Conservation (phyloP, 2,329 filamentous ascomycete genomes). For the Hypoxylon sp. region DNA sequence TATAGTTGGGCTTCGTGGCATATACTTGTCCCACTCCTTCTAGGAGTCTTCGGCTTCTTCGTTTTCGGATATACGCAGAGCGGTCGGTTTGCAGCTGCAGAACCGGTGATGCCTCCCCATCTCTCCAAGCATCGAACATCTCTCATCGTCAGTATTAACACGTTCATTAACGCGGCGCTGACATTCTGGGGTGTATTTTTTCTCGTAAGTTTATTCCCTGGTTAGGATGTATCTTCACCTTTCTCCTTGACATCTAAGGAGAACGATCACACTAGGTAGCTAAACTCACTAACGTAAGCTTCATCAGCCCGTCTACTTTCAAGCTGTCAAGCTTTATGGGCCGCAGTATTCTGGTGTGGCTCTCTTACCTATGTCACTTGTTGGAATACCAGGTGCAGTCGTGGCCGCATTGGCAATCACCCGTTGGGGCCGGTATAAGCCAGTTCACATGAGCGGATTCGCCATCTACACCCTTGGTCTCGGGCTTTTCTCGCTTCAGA, state of each 20-base stretch:
- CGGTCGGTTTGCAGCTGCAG: constrained; percentile 34
- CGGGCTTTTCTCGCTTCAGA: constrained; percentile 60
- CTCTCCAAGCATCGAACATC: constrained; percentile 63
- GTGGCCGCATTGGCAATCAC: constrained; percentile 52
- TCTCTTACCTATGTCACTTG: constrained; percentile 47
- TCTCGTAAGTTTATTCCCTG: background rate
- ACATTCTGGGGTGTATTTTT: constrained; percentile 50
- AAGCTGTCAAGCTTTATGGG: constrained; percentile 71
- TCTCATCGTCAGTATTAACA: constrained; percentile 51
- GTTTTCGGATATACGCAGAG: constrained; percentile 56
- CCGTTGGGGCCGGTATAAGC: constrained; percentile 54
- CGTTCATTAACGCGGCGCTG: constrained; percentile 58
- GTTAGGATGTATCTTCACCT: background rate
- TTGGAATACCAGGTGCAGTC: constrained; percentile 51
- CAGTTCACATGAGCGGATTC: constrained; percentile 57
- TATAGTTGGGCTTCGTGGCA: constrained; percentile 40
- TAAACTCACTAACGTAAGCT: background rate
- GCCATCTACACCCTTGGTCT: constrained; percentile 58
- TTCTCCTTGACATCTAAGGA: no score
- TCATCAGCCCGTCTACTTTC: constrained; percentile 66
- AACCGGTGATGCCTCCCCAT: constrained; percentile 59
- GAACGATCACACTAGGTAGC: background rate
- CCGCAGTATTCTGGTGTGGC: constrained; percentile 73
- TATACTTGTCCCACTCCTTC: constrained; percentile 57
- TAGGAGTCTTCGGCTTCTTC: constrained; percentile 57